Conservation (phyloP, 2,329 filamentous ascomycete genomes). For the Phyllosticta citriasiana region DNA sequence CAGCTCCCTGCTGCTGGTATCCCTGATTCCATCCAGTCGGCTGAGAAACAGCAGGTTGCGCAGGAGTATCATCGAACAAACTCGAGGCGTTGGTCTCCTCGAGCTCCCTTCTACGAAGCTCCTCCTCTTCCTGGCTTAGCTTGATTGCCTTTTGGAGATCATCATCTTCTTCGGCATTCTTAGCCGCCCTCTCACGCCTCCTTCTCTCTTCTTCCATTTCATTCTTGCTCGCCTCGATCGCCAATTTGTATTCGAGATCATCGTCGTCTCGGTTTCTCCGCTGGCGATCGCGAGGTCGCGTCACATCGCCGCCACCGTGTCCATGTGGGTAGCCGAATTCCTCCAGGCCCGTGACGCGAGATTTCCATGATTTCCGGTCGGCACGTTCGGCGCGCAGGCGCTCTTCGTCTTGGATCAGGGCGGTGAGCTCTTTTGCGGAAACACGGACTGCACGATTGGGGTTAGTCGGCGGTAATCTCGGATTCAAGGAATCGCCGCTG, state of each 20-base stretch:
- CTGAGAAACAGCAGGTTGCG: constrained; percentile 59
- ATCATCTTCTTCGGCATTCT: constrained; percentile 54
- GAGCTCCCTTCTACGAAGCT: constrained; percentile 71
- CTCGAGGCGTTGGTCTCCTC: constrained; percentile 77
- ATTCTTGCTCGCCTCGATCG: constrained; percentile 87
- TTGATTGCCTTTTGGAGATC: constrained; percentile 92
- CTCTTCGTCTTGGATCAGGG: constrained; percentile 87
- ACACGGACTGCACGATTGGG: constrained; percentile 60
- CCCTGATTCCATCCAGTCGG: constrained; percentile 90
- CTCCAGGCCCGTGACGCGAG: constrained; percentile 84
- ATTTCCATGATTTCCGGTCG: constrained; percentile 94
- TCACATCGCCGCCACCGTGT: constrained; percentile 28
- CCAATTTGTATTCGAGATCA: constrained; percentile 80
- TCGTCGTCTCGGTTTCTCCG: constrained; percentile 45
- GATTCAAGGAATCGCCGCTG: background rate
- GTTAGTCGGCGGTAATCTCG: background rate
- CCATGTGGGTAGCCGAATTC: constrained; percentile 49
- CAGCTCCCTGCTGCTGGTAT: constrained; percentile 91
- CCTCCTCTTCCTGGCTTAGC: constrained; percentile 90
- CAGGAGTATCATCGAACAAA: constrained; percentile 73
- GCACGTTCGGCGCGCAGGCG: constrained; percentile 79
- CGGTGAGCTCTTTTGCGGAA: constrained; percentile 89
- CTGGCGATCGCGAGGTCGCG: constrained; percentile 22
- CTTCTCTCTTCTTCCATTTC: constrained; percentile 87
- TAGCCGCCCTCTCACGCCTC: constrained; percentile 49